Conservation (phyloP, 1,284 basidiomycete genomes). For the Sanghuangporus baumii region DNA sequence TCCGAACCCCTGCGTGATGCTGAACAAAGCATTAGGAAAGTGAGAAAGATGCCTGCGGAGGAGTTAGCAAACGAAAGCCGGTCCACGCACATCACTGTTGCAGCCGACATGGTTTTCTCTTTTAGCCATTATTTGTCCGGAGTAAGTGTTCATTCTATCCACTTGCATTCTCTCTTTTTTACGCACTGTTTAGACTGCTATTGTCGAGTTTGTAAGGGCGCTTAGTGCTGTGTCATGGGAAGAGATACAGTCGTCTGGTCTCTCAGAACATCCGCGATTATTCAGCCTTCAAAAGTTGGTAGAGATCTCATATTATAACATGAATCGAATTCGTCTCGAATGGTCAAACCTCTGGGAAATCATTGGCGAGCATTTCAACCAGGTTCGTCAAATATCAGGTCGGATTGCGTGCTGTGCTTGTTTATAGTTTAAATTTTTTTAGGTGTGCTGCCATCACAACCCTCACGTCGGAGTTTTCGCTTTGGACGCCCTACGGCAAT, state of each 20-base stretch:
- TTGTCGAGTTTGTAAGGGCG: slow-evolving; percentile 96
- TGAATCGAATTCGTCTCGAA: slow-evolving; percentile 96
- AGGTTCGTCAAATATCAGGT: slow-evolving; percentile 48
- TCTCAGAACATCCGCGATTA: slow-evolving; percentile 88
- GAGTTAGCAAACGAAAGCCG: slow-evolving; percentile 96
- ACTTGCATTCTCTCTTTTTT: slow-evolving; percentile 2
- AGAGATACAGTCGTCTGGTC: slow-evolving; percentile 95
- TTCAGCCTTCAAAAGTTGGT: slow-evolving; percentile 99
- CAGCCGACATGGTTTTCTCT: slow-evolving; percentile 99
- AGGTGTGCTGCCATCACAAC: slow-evolving; percentile 98
- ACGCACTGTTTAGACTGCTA: slow-evolving; percentile 67
- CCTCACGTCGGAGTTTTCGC: slow-evolving; percentile 97
- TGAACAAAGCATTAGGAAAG: slow-evolving; percentile 25
- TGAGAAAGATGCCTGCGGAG: slow-evolving; percentile 76
- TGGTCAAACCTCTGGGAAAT: slow-evolving; percentile 99
- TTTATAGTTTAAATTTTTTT: slow-evolving; percentile 17
- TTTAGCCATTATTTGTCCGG: slow-evolving; percentile 92
- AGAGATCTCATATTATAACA: slow-evolving; percentile 99
- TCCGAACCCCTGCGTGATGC: slow-evolving; percentile 16
- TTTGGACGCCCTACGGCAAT: slow-evolving; percentile 93
- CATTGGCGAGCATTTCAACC: slow-evolving; percentile 97
- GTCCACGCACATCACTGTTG: slow-evolving; percentile 97
- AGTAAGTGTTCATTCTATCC: slow-evolving; percentile 43
- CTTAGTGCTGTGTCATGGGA: slow-evolving; percentile 98
- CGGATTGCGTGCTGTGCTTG: background rate